A percentile compares a stretch with the other conserved stretches of the same genome.
These are phyloP conservation scores for Scheffersomyces ergatensis DNA, from an alignment of 805 yeast species.

Conservation along the genomic window DNA sequence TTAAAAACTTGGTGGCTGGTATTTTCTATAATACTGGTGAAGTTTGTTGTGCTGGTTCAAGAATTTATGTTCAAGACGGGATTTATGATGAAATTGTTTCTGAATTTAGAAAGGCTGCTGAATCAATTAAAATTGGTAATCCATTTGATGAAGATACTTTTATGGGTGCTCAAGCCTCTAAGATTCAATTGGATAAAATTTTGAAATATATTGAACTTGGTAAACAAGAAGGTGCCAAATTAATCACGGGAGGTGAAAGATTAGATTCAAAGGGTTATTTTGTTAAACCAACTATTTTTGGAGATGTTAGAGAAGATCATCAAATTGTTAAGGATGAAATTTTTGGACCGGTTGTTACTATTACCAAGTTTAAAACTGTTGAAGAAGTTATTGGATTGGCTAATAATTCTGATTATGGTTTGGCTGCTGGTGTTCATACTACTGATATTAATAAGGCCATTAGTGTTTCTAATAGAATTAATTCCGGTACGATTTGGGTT, in stretches of 20 bases:
- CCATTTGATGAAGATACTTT: constrained; percentile 75
- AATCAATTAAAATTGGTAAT: constrained; percentile 66
- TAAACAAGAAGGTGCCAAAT: constrained; percentile 77
- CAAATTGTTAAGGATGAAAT: constrained; percentile 84
- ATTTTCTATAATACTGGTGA: constrained; percentile 95
- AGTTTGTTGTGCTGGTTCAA: constrained; percentile 93
- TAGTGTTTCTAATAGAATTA: constrained; percentile 68
- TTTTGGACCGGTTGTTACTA: constrained; percentile 90
- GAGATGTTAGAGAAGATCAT: constrained; percentile 74
- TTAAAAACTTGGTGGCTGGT: constrained; percentile 73
- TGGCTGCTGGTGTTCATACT: constrained; percentile 91
- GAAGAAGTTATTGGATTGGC: constrained; percentile 80
- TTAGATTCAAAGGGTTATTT: constrained; percentile 68
- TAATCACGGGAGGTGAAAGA: constrained; percentile 82
- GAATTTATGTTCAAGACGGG: constrained; percentile 83
- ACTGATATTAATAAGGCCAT: constrained; percentile 70
- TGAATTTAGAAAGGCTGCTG: constrained; percentile 58
- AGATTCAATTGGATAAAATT: constrained; percentile 74
- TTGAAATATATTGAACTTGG: constrained; percentile 76
- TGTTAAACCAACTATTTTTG: constrained; percentile 80
- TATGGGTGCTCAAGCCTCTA: constrained; percentile 93
- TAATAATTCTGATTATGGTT: constrained; percentile 79
- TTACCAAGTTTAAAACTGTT: constrained; percentile 74
- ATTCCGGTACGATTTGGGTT: constrained; percentile 90
- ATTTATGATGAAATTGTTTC: constrained; percentile 74